Evolutionary conservation across 345 rosid genomes (phyloP).

Genomic region (Corchorus olitorius): DNA sequence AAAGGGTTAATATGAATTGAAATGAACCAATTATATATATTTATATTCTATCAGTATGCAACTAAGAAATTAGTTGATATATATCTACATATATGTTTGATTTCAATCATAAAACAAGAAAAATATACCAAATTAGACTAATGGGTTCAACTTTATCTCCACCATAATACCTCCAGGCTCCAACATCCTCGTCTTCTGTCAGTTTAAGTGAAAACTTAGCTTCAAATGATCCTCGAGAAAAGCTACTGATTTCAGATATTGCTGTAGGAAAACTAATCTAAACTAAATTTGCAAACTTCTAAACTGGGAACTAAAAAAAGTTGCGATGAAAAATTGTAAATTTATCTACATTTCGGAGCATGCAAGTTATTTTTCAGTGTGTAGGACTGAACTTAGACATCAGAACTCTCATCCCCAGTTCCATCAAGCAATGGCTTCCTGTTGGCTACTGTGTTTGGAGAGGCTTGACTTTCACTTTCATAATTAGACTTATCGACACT

Average conservation of each 20-base stretch:
- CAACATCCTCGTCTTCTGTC: background rate
- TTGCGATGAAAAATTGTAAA: too few species aligned
- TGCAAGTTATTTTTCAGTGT: background rate
- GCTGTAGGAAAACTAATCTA: background rate
- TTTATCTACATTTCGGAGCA: slow-evolving; percentile 1
- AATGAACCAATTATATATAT: too few species aligned
- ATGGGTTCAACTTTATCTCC: too few species aligned
- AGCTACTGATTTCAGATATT: background rate
- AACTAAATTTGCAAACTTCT: too few species aligned
- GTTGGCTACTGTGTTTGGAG: slow-evolving; percentile 27
- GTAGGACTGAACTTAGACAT: background rate
- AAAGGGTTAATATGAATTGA: too few species aligned
- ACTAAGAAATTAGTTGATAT: too few species aligned
- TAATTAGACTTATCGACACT: slow-evolving; percentile 70
- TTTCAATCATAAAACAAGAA: too few species aligned
- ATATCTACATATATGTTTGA: too few species aligned
- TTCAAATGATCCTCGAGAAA: background rate
- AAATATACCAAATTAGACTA: too few species aligned
- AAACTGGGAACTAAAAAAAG: too few species aligned
- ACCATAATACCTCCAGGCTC: too few species aligned
- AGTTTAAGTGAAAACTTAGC: background rate
- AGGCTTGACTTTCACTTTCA: slow-evolving; percentile 37
- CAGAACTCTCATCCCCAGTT: slow-evolving; percentile 3
- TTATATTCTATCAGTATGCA: too few species aligned
- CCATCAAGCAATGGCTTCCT: slow-evolving; percentile 51